These are phyloP conservation scores for Aspergillus ochraceoroseus DNA, from an alignment of 2,329 filamentous ascomycete genomes.

Conservation along the genomic window DNA sequence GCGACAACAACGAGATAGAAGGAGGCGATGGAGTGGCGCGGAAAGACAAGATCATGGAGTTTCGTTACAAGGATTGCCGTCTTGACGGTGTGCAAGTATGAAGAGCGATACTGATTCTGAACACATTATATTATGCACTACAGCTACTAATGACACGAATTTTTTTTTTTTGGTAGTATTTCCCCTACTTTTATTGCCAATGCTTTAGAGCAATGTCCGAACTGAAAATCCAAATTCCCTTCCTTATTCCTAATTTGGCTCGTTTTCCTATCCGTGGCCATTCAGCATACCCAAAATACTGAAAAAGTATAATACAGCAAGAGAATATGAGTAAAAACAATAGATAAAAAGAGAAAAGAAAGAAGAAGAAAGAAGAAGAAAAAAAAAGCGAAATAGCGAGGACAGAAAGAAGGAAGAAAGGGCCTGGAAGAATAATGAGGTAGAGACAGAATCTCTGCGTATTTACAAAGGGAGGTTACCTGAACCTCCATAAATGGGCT, in stretches of 20 bases:
- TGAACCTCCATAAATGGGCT: background rate
- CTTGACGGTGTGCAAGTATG: slow-evolving; percentile 2
- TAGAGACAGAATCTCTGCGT: background rate
- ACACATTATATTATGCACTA: no score
- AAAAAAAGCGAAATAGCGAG: background rate
- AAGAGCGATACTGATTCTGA: background rate
- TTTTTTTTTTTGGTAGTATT: background rate
- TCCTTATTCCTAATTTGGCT: no score
- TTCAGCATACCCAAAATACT: no score
- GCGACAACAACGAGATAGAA: slow-evolving; percentile 18
- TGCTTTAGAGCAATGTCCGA: background rate
- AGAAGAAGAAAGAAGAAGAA: background rate
- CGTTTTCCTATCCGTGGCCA: no score
- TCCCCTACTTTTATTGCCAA: background rate
- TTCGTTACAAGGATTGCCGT: slow-evolving; percentile 7
- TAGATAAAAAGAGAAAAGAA: slow-evolving; percentile 1
- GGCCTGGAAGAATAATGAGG: no score
- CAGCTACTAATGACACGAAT: background rate
- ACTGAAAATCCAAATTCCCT: background rate
- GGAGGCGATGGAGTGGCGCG: slow-evolving; percentile 22
- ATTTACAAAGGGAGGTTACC: slow-evolving; percentile 4
- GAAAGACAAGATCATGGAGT: slow-evolving; percentile 17
- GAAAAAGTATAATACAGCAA: slow-evolving; percentile 1
- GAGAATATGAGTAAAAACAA: background rate
- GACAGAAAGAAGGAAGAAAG: no score